Evolutionary conservation across 805 yeast species (phyloP), one percentile per base, ranked within the genome.

Genomic region (Cyberlindnera americana): DNA sequence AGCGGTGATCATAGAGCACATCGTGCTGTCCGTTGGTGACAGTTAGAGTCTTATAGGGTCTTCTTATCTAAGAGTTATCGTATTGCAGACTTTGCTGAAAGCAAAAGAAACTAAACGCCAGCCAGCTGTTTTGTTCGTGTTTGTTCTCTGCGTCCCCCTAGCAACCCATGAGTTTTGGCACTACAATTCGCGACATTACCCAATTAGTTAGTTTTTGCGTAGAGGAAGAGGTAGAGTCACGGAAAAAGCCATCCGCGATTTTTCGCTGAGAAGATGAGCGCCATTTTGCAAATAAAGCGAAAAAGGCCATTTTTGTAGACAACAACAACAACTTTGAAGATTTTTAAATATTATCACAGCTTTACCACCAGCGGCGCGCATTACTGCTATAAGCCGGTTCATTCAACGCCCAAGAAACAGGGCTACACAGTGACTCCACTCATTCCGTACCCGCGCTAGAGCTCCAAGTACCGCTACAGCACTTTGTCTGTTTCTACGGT

Each of bases 281-380:
- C 35, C 35, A 24, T 12, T 32, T 32, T 28, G 36, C 32, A 19
- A 26, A 26, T 6, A 26, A 25, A 26, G 37, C 33, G 37, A 38
- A 38, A 38, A 33, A 31, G 19, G 19, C 37, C 23, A 18, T 28
- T 22, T 22, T 8, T 18, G n/a, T 29, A 19, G 18, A 31, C 22
- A 32, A 38, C 29, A 38, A 38, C 41, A 38, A 38, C 41, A 37
- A 37, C 36, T 37, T 32, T 37, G 17, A 27, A 37, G 32, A 26
- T 31, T 37, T 29, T 12, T 25, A 38, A 17, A n/a, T 14, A 31
- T 30, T 35, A 37, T 23, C 35, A 15, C 32, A 35, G 40, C 40
- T 31, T 31, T 15, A 13, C 27, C 22, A 12, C 22, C 14, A 11
- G 15, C 16, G n/a, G n/a, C 3, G 18, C 23, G 15, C 30, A 30